Base-by-base conservation (phyloP, 352 stramenopile genomes). In the Phytophthora kernoviae region DNA sequence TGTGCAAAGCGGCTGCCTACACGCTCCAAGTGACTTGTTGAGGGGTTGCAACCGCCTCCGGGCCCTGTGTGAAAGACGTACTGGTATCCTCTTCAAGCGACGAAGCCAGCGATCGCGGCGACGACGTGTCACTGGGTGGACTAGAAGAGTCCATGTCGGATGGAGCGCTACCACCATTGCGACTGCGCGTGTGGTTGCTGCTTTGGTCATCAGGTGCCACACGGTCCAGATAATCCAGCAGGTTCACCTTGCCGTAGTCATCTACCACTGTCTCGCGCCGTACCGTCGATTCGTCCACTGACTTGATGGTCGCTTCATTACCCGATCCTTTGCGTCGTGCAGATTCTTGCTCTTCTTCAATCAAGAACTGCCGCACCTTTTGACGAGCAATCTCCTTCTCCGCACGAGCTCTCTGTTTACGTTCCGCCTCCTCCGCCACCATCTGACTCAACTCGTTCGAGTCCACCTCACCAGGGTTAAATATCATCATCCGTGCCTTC, bases 401-500 rank as follows among this genome's bases (percentile, higher is more conserved):
- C 6, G 77, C 72, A 20, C 75, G 75, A 41, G 74, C 75, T 42
- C 68, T 67, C 40, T 75, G 75, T 68, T 84, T 84, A 39, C 61
- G 65, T 32, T 71, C 48, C 9, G 75, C 71, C 18, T 81, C 68
- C 41, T 79, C 61, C 0, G 65, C 71, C 22, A 84, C 72, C 22
- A 81, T 52, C 42, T 73, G 72, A 27, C 71, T 72, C 14, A 81
- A 67, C 26, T 81, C 44, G 7, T 65, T 49, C 5, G 72, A 72
- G 21, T 69, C 62, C 6, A 85, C 67, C 18, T 90, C 80, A 0
- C 64, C 62, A 0, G 80, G 76, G 48, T 88, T 79, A 45, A 83
- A 83, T 20, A 87, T 68, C 54, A 86, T 54, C 56, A 84, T 73
- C 24, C 78, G 79, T 1, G 77, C 68, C 17, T 85, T 83, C 42